Percentiles rank a stretch among this genome's conserved stretches.
Conservation (phyloP, 2,329 filamentous ascomycete genomes). For the Cercospora sojina region DNA sequence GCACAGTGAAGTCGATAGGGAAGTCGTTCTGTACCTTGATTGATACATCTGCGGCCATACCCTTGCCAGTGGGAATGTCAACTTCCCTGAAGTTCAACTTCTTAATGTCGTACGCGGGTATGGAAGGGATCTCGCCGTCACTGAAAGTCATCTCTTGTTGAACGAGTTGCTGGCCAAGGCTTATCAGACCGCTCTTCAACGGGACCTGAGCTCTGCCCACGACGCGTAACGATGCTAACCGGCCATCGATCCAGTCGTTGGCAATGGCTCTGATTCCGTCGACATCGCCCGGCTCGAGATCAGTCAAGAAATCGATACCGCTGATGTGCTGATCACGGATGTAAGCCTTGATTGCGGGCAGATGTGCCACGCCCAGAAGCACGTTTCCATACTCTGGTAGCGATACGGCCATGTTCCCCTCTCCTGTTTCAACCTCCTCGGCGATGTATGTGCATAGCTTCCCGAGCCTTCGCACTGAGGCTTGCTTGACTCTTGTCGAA, state of each 20-base stretch:
- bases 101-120: slow-evolving; percentile 81
- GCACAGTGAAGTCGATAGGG: slow-evolving; percentile 73
- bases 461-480: slow-evolving; percentile 72
- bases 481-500: slow-evolving; percentile 68
- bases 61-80: slow-evolving; percentile 55
- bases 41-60: slow-evolving; percentile 77
- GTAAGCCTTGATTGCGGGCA: slow-evolving; percentile 74
- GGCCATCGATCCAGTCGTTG: slow-evolving; percentile 84
- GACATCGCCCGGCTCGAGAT: slow-evolving; percentile 72
- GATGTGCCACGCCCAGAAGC: slow-evolving; percentile 70
- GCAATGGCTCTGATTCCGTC: slow-evolving; percentile 76
- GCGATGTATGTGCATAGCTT: slow-evolving; percentile 78
- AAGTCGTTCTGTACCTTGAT: slow-evolving; percentile 72
- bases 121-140: slow-evolving; percentile 66
- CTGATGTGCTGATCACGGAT: slow-evolving; percentile 77
- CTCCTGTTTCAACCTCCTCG: slow-evolving; percentile 68
- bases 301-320: slow-evolving; percentile 72
- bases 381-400: slow-evolving; percentile 79
- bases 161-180: slow-evolving; percentile 73
- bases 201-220: slow-evolving; percentile 70
- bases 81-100: slow-evolving; percentile 77
- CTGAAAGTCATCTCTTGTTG: slow-evolving; percentile 74
- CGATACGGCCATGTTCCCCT: slow-evolving; percentile 72
- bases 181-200: slow-evolving; percentile 76
- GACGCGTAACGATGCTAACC: slow-evolving; percentile 67